These are phyloP conservation scores for Botrytis fragariae DNA, from an alignment of 2,329 filamentous ascomycete species.

Conservation along the genomic window DNA sequence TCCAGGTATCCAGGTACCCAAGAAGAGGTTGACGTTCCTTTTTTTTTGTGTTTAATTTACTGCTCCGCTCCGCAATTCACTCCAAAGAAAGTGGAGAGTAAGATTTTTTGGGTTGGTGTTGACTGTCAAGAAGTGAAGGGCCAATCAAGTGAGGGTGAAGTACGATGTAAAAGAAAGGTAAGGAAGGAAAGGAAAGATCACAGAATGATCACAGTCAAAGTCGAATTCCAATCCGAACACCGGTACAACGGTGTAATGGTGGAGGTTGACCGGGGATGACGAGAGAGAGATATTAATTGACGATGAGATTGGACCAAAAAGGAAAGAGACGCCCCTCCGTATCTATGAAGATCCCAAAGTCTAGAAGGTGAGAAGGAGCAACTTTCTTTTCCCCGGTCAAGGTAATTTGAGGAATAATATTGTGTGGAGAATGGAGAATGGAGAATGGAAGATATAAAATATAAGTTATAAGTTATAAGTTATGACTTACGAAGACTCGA, in stretches of 20 bases:
- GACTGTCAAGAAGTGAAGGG: not conserved
- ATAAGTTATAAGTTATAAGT: not conserved
- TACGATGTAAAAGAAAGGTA: not conserved
- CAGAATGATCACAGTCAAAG: not conserved
- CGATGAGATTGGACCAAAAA: not conserved
- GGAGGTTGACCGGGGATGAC: not conserved
- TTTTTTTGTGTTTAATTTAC: not conserved
- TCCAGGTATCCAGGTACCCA: too few species aligned
- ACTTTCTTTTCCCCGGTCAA: not conserved
- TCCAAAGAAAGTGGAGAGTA: not conserved
- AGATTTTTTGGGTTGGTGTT: not conserved
- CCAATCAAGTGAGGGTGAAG: not conserved
- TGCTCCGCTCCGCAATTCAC: not conserved
- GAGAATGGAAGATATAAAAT: not conserved
- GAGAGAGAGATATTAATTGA: slow-evolving; percentile 1
- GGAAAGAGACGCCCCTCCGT: not conserved
- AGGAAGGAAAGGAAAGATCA: not conserved
- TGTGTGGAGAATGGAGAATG: not conserved
- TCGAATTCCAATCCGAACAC: not conserved
- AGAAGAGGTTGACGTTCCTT: not conserved
- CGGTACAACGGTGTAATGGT: not conserved
- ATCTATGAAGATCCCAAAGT: not conserved
- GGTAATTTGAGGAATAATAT: not conserved
- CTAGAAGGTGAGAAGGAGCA: not conserved
- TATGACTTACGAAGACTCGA: not conserved